phyloP scores from a whole-genome alignment of 225 moss, liverwort and hornwort species.

The Bryoerythrophyllum caledonicum region DNA sequence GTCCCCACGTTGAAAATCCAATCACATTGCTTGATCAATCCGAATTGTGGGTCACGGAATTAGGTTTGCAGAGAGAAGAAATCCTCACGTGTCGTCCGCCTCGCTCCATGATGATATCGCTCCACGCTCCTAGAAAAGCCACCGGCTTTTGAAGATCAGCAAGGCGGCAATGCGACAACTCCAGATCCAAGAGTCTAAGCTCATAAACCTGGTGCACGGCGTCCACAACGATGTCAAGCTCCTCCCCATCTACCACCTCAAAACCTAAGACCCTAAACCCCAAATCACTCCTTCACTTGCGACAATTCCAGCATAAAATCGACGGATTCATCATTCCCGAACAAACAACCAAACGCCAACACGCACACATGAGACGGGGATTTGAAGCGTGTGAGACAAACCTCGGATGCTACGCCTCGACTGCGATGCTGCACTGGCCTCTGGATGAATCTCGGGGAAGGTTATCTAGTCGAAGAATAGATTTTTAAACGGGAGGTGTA shows the following conservation, averaged over 20 bases:
- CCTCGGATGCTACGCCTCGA: neutral
- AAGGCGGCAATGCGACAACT: constrained; percentile 63
- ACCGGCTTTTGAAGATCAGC: constrained; percentile 49
- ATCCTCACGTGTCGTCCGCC: constrained; percentile 10
- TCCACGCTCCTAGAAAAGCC: constrained; percentile 39
- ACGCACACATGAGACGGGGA: neutral
- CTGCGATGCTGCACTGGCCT: too few relatives aligned
- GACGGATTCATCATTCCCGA: neutral
- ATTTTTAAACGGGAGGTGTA: too few relatives aligned
- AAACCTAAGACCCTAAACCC: neutral
- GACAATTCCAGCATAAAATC: neutral
- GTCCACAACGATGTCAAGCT: constrained; percentile 26
- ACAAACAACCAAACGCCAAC: too few relatives aligned
- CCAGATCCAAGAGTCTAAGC: constrained; percentile 61
- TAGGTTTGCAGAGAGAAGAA: neutral
- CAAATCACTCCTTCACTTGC: neutral
- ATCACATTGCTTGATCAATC: neutral
- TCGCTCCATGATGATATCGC: too few relatives aligned
- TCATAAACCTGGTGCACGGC: too few relatives aligned
- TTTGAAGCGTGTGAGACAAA: neutral
- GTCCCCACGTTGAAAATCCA: too few relatives aligned
- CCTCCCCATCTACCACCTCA: constrained; percentile 47
- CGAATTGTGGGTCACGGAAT: neutral
- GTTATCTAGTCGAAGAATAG: too few relatives aligned
- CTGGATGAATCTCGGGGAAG: neutral